Evolutionary conservation across 1,284 basidiomycete genomes (phyloP), one percentile per base, ranked within the genome.

Genomic region (Moesziomyces sp.): DNA sequence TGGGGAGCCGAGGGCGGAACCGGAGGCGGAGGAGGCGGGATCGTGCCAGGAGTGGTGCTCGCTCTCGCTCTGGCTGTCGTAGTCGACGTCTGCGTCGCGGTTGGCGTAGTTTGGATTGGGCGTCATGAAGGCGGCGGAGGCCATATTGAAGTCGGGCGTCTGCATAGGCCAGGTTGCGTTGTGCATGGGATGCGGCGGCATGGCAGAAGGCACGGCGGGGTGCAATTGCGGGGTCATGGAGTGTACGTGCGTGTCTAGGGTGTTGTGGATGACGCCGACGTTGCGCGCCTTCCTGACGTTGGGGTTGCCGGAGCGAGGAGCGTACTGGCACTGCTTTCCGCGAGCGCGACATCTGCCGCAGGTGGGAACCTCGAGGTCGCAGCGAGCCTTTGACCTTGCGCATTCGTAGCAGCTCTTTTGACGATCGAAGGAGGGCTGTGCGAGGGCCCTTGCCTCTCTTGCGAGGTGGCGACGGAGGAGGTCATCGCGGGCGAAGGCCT

Each of bases 371-470:
- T 81, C 79, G 46, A 81, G 69, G 52, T 81, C 79, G 54, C 79
- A 81, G 30, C 79, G 58, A 23, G 79, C 79, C 58, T 81, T 81
- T 53, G 72, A 76, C 10, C 72, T 48, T 4, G 77, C 76, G 53
- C 79, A 81, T 46, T 79, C 77, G 46, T 74, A 74, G 52, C 79
- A 81, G 53, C 69, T 74, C 69, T 81, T 81, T 40, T 81, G 79
- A 19, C 79, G 63, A 48, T 79, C 77, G 28, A 78, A 68, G 1
- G 68, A 66, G 5, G 79, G 79, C 38, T 79, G 77, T 26, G 77
- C 71, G 7, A 67, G 55, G 1, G 79, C 76, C 43, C 78, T 59
- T 7, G 69, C 71, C 42, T 80, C 78, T 53, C 74, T 58, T 23
- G 77, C 74, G 40, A 80, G 57, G 53, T 80, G 78, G 13, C 78